Evolutionary conservation across 768 basidiomycete genomes (phyloP).

Genomic region (Podaxis mareebaensis): DNA sequence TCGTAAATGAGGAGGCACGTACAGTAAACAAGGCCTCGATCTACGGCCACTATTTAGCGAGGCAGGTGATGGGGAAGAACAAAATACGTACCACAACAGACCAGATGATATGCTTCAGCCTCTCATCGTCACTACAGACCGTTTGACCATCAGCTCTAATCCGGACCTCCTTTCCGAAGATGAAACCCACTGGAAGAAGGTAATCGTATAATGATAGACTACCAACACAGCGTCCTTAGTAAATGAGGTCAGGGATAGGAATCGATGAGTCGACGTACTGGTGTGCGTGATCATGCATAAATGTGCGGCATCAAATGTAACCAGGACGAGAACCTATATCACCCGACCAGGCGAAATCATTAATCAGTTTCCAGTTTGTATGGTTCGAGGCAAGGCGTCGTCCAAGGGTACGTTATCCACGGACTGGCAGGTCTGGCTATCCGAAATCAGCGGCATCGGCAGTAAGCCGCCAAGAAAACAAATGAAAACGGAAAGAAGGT

Average conservation of each 20-base stretch:
- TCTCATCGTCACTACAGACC: conserved; percentile 10
- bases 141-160: neutral
- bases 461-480: neutral
- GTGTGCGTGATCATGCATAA: conserved; percentile 48
- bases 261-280: conserved; percentile 30
- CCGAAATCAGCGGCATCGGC: neutral
- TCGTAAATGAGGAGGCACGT: conserved; percentile 13
- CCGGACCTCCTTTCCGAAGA: neutral
- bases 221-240: neutral
- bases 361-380: neutral
- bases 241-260: neutral
- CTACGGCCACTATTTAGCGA: conserved; percentile 23
- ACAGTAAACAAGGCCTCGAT: conserved; percentile 50
- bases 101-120: conserved; percentile 17
- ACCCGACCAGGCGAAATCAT: neutral
- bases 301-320: conserved; percentile 46
- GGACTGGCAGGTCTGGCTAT: neutral
- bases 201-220: conserved; percentile 54
- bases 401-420: no score
- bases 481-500: neutral
- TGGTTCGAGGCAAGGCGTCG: no score
- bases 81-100: conserved; percentile 8
- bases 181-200: conserved; percentile 36
- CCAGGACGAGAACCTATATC: conserved; percentile 27
- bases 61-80: neutral